phyloP scores from a whole-genome alignment of 768 basidiomycete species.

The Pleurotus giganteus region DNA sequence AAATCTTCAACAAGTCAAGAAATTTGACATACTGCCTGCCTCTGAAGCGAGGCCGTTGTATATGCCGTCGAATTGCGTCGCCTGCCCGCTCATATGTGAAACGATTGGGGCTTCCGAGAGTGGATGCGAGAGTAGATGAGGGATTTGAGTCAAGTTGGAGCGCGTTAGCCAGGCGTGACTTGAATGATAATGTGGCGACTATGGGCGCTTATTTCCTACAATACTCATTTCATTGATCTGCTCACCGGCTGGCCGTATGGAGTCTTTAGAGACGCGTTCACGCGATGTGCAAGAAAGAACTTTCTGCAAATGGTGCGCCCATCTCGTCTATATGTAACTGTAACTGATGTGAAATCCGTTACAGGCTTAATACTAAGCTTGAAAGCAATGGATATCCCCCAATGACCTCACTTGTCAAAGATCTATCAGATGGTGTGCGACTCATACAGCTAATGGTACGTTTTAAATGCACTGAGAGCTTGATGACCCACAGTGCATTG shows the following conservation, averaged over 20 bases:
- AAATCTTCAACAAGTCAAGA: not conserved
- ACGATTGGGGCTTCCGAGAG: not conserved
- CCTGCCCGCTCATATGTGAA: conserved; percentile 36
- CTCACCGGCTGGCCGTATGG: conserved; percentile 30
- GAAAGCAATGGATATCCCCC: conserved; percentile 81
- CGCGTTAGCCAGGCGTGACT: not conserved
- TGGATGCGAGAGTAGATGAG: not conserved
- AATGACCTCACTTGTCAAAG: conserved; percentile 85
- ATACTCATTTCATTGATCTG: not conserved
- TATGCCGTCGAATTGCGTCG: conserved; percentile 85
- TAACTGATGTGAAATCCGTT: conserved; percentile 12
- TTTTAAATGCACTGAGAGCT: not conserved
- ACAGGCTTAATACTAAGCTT: conserved; percentile 94
- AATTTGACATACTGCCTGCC: conserved; percentile 70
- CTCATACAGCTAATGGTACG: conserved; percentile 93
- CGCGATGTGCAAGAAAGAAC: conserved; percentile 72
- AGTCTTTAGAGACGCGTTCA: conserved; percentile 62
- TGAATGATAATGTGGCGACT: not conserved
- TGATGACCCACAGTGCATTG: not conserved
- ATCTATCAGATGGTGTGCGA: conserved; percentile 93
- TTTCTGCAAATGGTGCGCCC: conserved; percentile 84
- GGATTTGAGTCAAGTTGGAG: not conserved
- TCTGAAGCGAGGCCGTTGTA: conserved; percentile 73
- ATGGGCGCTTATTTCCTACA: not conserved
- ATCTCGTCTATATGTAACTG: not conserved